Evolutionary conservation across 163 green algal species (phyloP), one percentile per base, ranked within the genome.

Genomic region (Coccomyxa subellipsoidea): DNA sequence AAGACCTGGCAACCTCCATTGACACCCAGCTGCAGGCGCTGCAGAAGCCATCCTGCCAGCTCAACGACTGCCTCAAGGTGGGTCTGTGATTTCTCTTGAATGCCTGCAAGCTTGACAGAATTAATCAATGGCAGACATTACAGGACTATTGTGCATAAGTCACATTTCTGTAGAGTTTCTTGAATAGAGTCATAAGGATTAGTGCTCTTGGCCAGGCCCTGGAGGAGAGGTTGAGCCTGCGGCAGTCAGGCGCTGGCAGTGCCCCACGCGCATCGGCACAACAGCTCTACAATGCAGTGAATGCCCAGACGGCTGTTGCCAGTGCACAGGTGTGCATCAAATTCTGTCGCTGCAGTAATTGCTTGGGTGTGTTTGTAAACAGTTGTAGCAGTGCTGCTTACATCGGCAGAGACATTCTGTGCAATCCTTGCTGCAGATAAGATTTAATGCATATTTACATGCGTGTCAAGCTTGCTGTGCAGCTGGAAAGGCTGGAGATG

Each of bases 221-320:
- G 69, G 66, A 73, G 66, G 66, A 73, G 7, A 34, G 66, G 29
- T 12, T 23, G 27, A 34, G 66, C 29, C 21, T 73, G 66, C 21
- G n/a, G 29, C 29, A 18, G 0, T 9, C 4, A 18, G 66, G 29
- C 21, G 18, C 4, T 35, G 66, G 29, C 21, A 37, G 0, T 9
- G 18, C 66, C 29, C 66, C 29, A 35, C 21, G 66, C 21, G 66
- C 66, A 23, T 37, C 81, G 69, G 69, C 47, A 27, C 83, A 85
- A 66, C 83, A 87, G 75, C 38, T 88, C 31, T 88, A 88, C 82
- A 84, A 82, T 47, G 70, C 85, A 7, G 79, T 88, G 6, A 88
- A 88, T 34, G 70, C 82, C 0, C 85, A 89, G 85, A 77, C 59
- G 37, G 32, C 10, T 36, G 81, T 88, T 66, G 83, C 87, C 38